phyloP scores from a whole-genome alignment of 2,329 filamentous ascomycete genomes.

The Nemania abortiva region DNA sequence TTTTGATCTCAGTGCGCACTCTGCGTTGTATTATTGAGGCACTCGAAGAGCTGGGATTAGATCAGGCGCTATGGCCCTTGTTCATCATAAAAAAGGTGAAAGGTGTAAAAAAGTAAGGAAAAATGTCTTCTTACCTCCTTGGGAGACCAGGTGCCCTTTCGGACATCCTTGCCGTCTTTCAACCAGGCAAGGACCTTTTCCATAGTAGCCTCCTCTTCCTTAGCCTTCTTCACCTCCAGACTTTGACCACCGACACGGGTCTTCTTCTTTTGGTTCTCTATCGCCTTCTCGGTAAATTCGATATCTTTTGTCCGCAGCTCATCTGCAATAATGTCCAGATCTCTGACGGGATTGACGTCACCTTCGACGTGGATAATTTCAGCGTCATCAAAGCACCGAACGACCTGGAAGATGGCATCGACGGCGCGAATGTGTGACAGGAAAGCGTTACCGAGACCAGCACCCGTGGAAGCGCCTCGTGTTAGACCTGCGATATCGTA shows the following conservation, averaged over 20 bases:
- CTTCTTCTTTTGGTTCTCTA: conserved; percentile 93
- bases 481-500: conserved; percentile 99
- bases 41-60: conserved; percentile 99
- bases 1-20: conserved; percentile 88
- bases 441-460: conserved; percentile 97
- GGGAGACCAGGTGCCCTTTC: conserved; percentile 87
- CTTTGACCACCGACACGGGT: conserved; percentile 94
- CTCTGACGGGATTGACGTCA: conserved; percentile 93
- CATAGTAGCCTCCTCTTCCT: conserved; percentile 92
- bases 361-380: conserved; percentile 99
- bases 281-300: conserved; percentile 96
- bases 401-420: conserved; percentile 97
- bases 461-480: conserved; percentile 94
- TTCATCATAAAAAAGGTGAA: conserved; percentile 79
- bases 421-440: conserved; percentile 98
- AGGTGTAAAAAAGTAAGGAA: conserved; percentile 41
- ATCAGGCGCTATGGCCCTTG: conserved; percentile 94
- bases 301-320: conserved; percentile 98
- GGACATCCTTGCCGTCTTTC: conserved; percentile 90
- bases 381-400: conserved; percentile 97
- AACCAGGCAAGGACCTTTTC: conserved; percentile 88
- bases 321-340: conserved; percentile 96
- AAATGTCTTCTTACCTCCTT: conserved; percentile 83
- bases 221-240: conserved; percentile 97
- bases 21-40: conserved; percentile 79